Evolutionary conservation across 306 rosid genomes (phyloP).

Genomic region (Sesbania bispinosa): DNA sequence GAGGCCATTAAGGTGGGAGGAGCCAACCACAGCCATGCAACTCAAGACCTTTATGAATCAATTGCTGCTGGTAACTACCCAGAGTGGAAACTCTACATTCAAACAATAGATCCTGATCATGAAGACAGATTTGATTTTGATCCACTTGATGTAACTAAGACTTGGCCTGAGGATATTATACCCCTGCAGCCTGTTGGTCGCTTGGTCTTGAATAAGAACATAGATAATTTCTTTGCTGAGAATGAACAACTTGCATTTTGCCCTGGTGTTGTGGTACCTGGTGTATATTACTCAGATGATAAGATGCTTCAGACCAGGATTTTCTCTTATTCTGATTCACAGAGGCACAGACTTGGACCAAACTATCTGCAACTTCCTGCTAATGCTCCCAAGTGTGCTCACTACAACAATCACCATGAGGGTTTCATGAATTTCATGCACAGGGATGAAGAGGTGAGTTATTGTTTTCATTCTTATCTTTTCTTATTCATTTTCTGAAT

Average conservation of each 20-base stretch:
- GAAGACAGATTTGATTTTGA: constrained; percentile 89
- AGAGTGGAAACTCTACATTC: constrained; percentile 92
- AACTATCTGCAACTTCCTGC: constrained; percentile 91
- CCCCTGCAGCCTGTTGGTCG: constrained; percentile 98
- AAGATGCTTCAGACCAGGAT: constrained; percentile 87
- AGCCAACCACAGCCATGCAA: constrained; percentile 94
- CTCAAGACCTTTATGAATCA: constrained; percentile 86
- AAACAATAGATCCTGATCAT: constrained; percentile 86
- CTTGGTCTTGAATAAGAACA: constrained; percentile 85
- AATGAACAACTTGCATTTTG: constrained; percentile 93
- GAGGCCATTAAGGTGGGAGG: constrained; percentile 90
- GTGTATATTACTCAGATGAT: constrained; percentile 81
- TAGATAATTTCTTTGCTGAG: constrained; percentile 95
- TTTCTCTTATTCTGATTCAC: constrained; percentile 87
- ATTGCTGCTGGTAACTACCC: constrained; percentile 97
- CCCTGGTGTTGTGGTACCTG: constrained; percentile 84
- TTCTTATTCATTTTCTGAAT: neutral
- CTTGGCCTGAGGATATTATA: constrained; percentile 92
- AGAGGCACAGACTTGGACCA: constrained; percentile 98
- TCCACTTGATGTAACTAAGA: constrained; percentile 94
- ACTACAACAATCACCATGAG: constrained; percentile 94
- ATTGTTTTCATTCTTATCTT: constrained; percentile 3
- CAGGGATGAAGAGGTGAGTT: constrained; percentile 81
- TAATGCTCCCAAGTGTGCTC: constrained; percentile 87
- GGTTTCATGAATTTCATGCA: constrained; percentile 95